A percentile compares a stretch with the other conserved stretches of the same genome.
Conservation (phyloP, 306 rosid genomes). For the Fagus sylvatica region DNA sequence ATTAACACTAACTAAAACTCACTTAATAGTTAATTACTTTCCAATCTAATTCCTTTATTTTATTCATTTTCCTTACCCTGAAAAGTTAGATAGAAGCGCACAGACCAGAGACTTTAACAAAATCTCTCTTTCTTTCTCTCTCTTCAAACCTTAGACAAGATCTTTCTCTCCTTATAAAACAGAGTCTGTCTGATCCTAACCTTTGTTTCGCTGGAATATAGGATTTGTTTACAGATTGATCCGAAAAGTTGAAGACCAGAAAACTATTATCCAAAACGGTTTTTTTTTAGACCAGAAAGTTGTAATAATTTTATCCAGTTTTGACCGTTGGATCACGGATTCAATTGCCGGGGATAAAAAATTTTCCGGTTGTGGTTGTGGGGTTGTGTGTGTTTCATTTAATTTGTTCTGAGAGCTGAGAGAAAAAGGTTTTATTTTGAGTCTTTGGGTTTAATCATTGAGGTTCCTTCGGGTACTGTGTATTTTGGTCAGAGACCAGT, state of each 20-base stretch:
- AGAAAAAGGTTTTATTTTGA: constrained; percentile 25
- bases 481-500: constrained; percentile 55
- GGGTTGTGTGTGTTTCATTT: neutral
- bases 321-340: constrained; percentile 34
- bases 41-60: neutral
- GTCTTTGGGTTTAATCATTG: constrained; percentile 53
- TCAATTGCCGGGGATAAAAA: constrained; percentile 14
- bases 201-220: constrained; percentile 9
- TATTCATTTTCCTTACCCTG: constrained; percentile 26
- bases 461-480: constrained; percentile 47
- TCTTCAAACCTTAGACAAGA: constrained; percentile 13
- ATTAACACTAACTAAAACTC: constrained; percentile 25
- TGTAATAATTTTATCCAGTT: neutral
- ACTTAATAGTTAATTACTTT: neutral
- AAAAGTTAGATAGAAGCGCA: constrained; percentile 37
- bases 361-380: constrained; percentile 10
- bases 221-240: constrained; percentile 6
- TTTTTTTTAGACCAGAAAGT: neutral
- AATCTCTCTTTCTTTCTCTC: constrained; percentile 1
- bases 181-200: neutral
- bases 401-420: constrained; percentile 22
- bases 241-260: neutral
- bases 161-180: neutral
- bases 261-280: neutral
- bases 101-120: constrained; percentile 17